Evolutionary conservation across 352 stramenopile species (phyloP).

Genomic region (Phytophthora agathidicida): DNA sequence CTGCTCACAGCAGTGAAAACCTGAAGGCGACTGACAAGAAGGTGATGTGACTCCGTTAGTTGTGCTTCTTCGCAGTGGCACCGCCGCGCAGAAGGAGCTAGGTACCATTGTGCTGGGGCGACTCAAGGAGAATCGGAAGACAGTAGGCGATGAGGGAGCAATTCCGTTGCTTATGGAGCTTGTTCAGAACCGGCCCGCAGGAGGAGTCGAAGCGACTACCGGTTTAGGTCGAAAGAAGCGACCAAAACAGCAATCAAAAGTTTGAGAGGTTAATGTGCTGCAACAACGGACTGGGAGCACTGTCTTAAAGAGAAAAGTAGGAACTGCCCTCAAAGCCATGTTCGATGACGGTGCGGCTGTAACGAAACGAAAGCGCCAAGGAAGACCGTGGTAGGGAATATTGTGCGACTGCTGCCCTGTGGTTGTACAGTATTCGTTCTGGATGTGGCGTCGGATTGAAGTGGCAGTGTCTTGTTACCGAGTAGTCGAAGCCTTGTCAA

Average conservation of each 20-base stretch:
- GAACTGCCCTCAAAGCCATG: too few species aligned
- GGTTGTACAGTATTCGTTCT: too few species aligned
- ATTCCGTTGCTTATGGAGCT: neutral
- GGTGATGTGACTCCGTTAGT: neutral
- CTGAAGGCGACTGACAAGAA: neutral
- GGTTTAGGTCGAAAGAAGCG: neutral
- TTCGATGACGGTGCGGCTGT: too few species aligned
- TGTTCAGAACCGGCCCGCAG: neutral
- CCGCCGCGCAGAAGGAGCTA: neutral
- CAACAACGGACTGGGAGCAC: too few species aligned
- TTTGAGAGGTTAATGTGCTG: too few species aligned
- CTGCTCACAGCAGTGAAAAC: neutral
- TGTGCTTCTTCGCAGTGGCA: neutral
- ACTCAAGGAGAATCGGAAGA: neutral
- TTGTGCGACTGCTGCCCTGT: too few species aligned
- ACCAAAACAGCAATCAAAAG: neutral
- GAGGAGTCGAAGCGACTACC: neutral
- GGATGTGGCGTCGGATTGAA: too few species aligned
- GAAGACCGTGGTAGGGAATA: too few species aligned
- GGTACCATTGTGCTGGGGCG: neutral
- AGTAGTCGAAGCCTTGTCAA: too few species aligned
- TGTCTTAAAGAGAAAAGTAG: too few species aligned
- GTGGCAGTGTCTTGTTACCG: too few species aligned
- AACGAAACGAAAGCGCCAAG: too few species aligned
- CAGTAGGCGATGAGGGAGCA: neutral